Conservation (phyloP, 306 rosid genomes). For the Betula pendula region DNA sequence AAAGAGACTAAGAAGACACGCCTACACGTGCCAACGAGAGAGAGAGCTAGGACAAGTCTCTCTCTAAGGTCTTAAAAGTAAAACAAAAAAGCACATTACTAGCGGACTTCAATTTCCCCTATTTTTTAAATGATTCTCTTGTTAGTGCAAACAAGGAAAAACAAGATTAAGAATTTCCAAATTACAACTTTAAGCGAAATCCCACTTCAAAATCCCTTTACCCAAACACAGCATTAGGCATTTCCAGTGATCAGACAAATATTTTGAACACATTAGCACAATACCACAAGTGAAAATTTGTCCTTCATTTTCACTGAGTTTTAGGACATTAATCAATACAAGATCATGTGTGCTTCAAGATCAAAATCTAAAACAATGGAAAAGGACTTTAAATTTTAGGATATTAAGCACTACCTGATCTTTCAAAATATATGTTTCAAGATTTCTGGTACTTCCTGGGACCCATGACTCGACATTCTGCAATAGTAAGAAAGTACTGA, state of each 20-base stretch:
- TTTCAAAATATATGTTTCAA: constrained; percentile 68
- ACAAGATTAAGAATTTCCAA: background rate
- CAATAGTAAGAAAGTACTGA: background rate
- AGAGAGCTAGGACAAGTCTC: no score
- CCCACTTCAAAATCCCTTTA: background rate
- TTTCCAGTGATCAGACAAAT: no score
- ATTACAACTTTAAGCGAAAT: background rate
- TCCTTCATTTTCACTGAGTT: background rate
- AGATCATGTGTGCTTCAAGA: background rate
- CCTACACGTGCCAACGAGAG: no score
- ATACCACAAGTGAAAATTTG: background rate
- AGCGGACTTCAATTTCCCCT: no score
- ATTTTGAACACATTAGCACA: background rate
- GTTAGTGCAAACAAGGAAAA: no score
- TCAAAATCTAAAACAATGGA: background rate
- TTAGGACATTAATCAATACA: background rate
- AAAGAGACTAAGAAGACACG: no score
- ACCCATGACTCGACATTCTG: constrained; percentile 63
- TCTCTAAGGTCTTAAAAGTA: no score
- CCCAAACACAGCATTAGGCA: background rate
- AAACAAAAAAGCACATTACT: no score
- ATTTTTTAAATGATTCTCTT: no score
- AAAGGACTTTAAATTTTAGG: background rate
- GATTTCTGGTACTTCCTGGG: constrained; percentile 83
- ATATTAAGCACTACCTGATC: constrained; percentile 52